Evolutionary conservation across 805 yeast genomes (phyloP).

Genomic region (Zygosaccharomyces gambellarensis): DNA sequence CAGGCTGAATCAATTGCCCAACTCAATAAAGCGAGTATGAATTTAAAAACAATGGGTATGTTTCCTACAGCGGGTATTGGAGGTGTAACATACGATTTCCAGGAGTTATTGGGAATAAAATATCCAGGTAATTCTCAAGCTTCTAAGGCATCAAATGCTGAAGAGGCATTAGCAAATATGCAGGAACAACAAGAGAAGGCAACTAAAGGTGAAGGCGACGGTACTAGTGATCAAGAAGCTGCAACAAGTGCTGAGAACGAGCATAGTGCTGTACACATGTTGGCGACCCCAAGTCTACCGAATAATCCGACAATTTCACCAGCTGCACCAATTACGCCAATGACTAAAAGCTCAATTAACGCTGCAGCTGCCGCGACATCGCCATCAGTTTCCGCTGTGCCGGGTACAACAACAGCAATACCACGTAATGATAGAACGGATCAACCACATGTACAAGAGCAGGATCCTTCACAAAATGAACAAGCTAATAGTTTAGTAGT

Average conservation of each 20-base stretch:
- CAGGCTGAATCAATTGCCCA: conserved; percentile 22
- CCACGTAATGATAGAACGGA: conserved; percentile 15
- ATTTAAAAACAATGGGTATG: conserved; percentile 24
- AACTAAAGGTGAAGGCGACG: conserved; percentile 7
- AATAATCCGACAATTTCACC: conserved; percentile 28
- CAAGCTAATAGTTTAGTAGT: conserved; percentile 17
- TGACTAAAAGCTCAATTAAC: conserved; percentile 15
- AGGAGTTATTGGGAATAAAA: conserved; percentile 24
- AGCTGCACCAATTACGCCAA: conserved; percentile 24
- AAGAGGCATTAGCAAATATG: conserved; percentile 31
- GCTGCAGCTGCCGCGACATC: conserved; percentile 13
- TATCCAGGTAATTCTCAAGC: conserved; percentile 19
- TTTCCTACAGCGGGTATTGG: conserved; percentile 32
- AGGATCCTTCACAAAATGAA: conserved; percentile 12
- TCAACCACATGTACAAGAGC: conserved; percentile 18
- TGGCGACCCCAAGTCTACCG: conserved; percentile 23
- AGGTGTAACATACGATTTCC: conserved; percentile 30
- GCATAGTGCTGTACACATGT: conserved; percentile 8
- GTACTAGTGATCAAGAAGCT: not conserved
- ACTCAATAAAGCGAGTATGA: conserved; percentile 21
- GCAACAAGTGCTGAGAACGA: not conserved
- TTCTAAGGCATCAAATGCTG: conserved; percentile 27
- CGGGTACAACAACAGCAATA: conserved; percentile 7
- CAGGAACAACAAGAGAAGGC: conserved; percentile 29
- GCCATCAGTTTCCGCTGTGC: conserved; percentile 16